These are phyloP conservation scores for Flaveria linearis DNA, from an alignment of 129 eudicot species.

Conservation along the genomic window DNA sequence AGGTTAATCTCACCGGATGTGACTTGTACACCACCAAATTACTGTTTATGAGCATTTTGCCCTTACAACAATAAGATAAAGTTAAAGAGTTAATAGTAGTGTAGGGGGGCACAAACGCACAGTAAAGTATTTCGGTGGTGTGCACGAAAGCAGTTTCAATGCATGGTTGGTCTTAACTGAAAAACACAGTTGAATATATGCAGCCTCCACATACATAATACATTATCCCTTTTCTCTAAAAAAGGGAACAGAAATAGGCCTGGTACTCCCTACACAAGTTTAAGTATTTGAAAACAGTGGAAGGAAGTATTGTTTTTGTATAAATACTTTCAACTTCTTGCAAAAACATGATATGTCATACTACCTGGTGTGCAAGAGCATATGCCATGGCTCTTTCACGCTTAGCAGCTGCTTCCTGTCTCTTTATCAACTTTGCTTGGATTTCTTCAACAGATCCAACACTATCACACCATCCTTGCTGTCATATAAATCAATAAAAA, in stretches of 20 bases:
- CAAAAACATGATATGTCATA: constrained; percentile 1
- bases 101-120: not conserved
- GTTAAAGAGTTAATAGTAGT: not conserved
- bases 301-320: not conserved
- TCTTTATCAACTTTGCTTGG: constrained; percentile 80
- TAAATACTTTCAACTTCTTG: not conserved
- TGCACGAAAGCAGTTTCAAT: not conserved
- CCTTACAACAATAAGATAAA: not conserved
- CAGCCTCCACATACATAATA: constrained; percentile 5
- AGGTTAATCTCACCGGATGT: not conserved
- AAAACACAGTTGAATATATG: not conserved
- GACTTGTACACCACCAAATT: constrained; percentile 4
- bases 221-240: not conserved
- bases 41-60: not conserved
- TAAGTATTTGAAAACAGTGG: not conserved
- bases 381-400: constrained; percentile 99
- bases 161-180: not conserved
- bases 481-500: constrained; percentile 20
- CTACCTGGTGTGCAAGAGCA: constrained; percentile 97
- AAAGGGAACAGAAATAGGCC: not conserved
- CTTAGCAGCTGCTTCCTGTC: constrained; percentile 97
- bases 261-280: not conserved
- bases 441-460: constrained; percentile 94
- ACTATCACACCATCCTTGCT: constrained; percentile 98
- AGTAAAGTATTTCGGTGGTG: not conserved